phyloP scores from a whole-genome alignment of 2,329 filamentous ascomycete genomes.

The Metarhizium rileyi region DNA sequence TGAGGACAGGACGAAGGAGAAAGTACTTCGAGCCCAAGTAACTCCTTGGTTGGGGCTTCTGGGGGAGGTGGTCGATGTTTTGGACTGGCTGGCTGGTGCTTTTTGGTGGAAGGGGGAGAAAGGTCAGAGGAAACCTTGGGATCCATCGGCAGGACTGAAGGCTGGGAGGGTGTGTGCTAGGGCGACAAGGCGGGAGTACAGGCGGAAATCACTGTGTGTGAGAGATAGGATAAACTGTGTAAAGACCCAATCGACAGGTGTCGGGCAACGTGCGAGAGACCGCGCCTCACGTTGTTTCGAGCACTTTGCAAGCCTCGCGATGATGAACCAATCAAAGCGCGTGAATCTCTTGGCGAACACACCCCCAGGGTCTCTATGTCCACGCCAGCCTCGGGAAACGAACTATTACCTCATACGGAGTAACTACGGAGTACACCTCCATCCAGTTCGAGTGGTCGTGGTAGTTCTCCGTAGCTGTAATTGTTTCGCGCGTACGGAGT shows the following conservation, averaged over 20 bases:
- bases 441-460: too few species aligned
- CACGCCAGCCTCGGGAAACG: background rate
- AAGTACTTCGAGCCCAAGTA: constrained; percentile 33
- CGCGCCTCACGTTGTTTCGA: background rate
- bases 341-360: background rate
- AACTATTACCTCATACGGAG: too few species aligned
- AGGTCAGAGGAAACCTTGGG: constrained; percentile 15
- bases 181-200: background rate
- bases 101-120: constrained; percentile 24
- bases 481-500: background rate
- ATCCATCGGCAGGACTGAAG: background rate
- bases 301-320: background rate
- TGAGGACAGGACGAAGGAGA: constrained; percentile 12
- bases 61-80: constrained; percentile 26
- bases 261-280: background rate
- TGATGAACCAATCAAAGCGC: background rate
- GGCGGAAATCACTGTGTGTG: background rate
- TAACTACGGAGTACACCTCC: too few species aligned
- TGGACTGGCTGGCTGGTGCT: constrained; percentile 23
- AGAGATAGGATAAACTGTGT: background rate
- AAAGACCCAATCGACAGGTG: background rate
- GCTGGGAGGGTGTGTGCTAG: background rate
- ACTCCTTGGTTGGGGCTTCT: constrained; percentile 20
- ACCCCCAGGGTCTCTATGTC: background rate
- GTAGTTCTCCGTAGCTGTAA: background rate